These are phyloP conservation scores for Aspergillus bertholletiae DNA, from an alignment of 495 filamentous ascomycete species.

Conservation along the genomic window DNA sequence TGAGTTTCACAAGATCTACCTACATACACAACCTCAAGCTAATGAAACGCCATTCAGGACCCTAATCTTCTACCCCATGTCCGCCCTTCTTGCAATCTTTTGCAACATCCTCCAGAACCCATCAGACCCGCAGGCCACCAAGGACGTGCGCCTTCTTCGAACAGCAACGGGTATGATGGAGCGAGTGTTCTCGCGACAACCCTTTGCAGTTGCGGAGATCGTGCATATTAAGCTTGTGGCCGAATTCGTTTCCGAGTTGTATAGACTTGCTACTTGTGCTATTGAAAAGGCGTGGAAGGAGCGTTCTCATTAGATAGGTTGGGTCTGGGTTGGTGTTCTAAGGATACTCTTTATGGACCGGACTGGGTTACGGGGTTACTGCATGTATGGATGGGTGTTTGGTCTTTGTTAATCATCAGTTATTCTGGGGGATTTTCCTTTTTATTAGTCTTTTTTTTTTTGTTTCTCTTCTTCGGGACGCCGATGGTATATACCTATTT, in stretches of 20 bases:
- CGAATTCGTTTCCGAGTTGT: conserved; percentile 46
- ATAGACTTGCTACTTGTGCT: conserved; percentile 39
- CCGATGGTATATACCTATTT: no score
- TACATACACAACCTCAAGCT: neutral
- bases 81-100: conserved; percentile 47
- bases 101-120: conserved; percentile 50
- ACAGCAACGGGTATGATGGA: conserved; percentile 41
- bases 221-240: conserved; percentile 43
- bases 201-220: conserved; percentile 40
- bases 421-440: no score
- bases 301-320: conserved; percentile 4
- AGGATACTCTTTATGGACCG: neutral
- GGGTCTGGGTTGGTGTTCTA: neutral
- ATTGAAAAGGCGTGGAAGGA: conserved; percentile 41
- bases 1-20: conserved; percentile 14
- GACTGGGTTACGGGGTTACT: neutral
- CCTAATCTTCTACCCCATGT: conserved; percentile 51
- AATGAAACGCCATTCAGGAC: conserved; percentile 23
- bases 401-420: no score
- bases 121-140: conserved; percentile 37
- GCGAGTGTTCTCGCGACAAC: conserved; percentile 34
- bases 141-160: conserved; percentile 39
- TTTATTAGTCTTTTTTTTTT: no score
- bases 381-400: neutral
- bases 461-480: no score